Base-by-base conservation (phyloP, 192 early-diverging fungal species). In the Umbelopsis sp. region DNA sequence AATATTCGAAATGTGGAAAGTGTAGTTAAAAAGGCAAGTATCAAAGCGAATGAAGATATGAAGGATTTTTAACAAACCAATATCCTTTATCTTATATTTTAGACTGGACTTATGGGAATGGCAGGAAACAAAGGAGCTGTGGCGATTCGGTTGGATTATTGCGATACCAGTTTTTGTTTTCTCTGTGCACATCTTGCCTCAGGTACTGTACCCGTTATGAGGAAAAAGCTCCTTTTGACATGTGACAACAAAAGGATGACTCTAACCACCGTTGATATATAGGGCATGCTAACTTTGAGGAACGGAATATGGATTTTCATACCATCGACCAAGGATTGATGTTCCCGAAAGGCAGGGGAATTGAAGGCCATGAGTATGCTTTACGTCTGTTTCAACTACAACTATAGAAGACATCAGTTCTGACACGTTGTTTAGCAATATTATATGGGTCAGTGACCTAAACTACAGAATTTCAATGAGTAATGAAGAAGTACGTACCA, bases 61-160 rank as follows among this genome's bases (percentile, higher is more conserved):
- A 5, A 41, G 1, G 0, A 1, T 41, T 11, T 41, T 41, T 1
- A 11, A 41, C 7, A 41, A 4, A 11, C 38, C 38, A 41, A 11
- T 41, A 41, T 11, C 1, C 38, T 6, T 11, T 11, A 41, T n/a
- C 38, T 41, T 41, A 6, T 11, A 54, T 20, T 43, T n/a, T 66
- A 91, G 86, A 99, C 97, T 5, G 98, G 97, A 4, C 79, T 99
- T 50, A 88, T 88, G 21, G 98, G 98, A 7, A 95, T 98, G 87
- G 91, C 95, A 2, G 98, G 95, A 45, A 99, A 98, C 83, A 99
- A 99, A 85, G 97, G 97, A 36, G 96, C 92, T 1, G 93, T 99
- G 3, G 96, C 94, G 1, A 89, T 98, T 66, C 89, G 94, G 24
- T 85, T 97, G 77, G 85, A 91, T 72, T 90, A 92, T 65, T 81